Percentiles rank a stretch among this genome's conserved stretches.
phyloP scores from a whole-genome alignment of 2,329 filamentous ascomycete species.

The Alternaria atra region DNA sequence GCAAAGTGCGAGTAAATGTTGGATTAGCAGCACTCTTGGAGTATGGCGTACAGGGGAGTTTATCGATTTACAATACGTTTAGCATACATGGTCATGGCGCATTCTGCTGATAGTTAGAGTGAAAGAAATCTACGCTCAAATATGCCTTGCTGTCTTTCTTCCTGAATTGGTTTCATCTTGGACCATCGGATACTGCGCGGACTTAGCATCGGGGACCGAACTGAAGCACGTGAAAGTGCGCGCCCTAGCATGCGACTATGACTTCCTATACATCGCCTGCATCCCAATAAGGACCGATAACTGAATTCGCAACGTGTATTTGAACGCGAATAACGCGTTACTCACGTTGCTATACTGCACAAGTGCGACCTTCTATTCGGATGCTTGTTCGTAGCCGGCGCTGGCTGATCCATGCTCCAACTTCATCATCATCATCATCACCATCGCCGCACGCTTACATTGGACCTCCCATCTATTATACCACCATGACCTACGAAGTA shows the following conservation, averaged over 20 bases:
- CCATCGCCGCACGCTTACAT: conserved; percentile 1
- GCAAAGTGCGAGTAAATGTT: conserved; percentile 8
- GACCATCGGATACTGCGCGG: not conserved
- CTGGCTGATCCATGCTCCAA: conserved; percentile 12
- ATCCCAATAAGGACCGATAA: not conserved
- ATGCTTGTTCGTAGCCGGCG: not conserved
- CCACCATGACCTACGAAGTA: conserved; percentile 12
- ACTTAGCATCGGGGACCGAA: not conserved
- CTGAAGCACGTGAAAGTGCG: conserved; percentile 18
- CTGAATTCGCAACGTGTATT: not conserved
- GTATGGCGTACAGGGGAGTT: conserved; percentile 14
- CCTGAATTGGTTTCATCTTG: not conserved
- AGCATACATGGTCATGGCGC: not conserved
- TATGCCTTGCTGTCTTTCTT: not conserved
- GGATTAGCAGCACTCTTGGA: conserved; percentile 17
- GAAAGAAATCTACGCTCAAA: not conserved
- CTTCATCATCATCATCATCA: not conserved
- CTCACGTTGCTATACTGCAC: not conserved
- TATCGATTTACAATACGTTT: not conserved
- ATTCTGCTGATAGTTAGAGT: not conserved
- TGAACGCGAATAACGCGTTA: not conserved
- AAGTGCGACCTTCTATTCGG: not conserved
- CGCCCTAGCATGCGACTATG: not conserved
- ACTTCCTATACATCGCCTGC: not conserved
- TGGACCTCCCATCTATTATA: not conserved